A percentile compares a stretch with the other conserved stretches of the same genome.
phyloP scores from a whole-genome alignment of 2,329 filamentous ascomycete species.

The Bipolaris zeicola region DNA sequence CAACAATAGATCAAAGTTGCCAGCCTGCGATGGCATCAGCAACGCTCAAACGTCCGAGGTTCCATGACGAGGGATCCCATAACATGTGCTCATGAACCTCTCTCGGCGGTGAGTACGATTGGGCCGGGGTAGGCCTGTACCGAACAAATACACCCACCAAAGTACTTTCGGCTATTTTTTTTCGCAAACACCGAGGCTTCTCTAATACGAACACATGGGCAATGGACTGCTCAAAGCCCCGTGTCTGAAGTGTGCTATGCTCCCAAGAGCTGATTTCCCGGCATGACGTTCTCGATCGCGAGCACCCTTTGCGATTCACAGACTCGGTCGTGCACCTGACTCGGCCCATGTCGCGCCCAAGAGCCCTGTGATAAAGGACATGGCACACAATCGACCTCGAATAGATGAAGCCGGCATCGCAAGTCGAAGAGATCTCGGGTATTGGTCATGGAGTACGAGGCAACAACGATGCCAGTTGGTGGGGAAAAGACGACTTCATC shows the following conservation, averaged over 20 bases:
- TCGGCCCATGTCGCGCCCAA: not conserved
- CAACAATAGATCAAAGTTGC: not conserved
- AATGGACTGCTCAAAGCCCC: conserved; percentile 7
- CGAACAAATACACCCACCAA: not conserved
- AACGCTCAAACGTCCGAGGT: not conserved
- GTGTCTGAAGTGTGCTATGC: not conserved
- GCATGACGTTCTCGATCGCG: not conserved
- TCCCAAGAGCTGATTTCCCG: not conserved
- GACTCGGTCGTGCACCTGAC: not conserved
- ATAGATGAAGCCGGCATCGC: conserved; percentile 1
- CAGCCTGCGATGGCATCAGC: not conserved
- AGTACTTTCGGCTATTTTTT: not conserved
- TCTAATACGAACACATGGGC: conserved; percentile 12
- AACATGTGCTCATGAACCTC: conserved; percentile 3
- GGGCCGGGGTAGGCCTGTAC: conserved; percentile 1
- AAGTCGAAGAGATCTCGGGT: not conserved
- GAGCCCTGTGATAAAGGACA: not conserved
- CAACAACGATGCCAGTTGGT: conserved; percentile 3
- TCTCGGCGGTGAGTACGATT: not conserved
- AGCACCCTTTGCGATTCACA: not conserved
- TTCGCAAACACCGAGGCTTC: conserved; percentile 1
- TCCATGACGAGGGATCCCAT: conserved; percentile 4
- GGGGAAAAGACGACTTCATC: not conserved
- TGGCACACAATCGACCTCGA: not conserved
- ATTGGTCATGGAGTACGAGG: not conserved